These are phyloP conservation scores for Eucalyptus erythrocorys DNA, from an alignment of 345 rosid genomes.

Conservation along the genomic window DNA sequence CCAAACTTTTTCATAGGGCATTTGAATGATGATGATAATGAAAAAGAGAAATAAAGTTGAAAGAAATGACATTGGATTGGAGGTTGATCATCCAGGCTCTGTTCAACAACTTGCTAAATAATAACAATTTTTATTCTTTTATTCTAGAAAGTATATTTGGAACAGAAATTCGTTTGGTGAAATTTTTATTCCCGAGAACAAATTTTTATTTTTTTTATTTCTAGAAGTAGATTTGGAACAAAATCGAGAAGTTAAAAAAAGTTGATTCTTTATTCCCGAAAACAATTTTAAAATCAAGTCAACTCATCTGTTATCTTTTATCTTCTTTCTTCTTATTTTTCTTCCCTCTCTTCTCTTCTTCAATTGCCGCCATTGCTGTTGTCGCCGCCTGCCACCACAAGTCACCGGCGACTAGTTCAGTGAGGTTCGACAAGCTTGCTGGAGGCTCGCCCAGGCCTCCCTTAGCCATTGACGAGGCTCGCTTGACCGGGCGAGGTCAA, in stretches of 20 bases:
- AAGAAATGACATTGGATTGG: background rate
- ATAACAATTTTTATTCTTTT: rapidly evolving
- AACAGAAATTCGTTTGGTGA: rapidly evolving
- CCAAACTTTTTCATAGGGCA: too few species aligned
- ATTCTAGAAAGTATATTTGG: rapidly evolving
- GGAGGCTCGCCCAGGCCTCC: too few species aligned
- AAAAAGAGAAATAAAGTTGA: too few species aligned
- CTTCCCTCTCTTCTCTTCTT: too few species aligned
- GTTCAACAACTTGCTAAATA: rapidly evolving
- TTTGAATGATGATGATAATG: too few species aligned
- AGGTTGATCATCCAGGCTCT: too few species aligned
- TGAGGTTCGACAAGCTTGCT: rapidly evolving
- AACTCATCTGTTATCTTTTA: too few species aligned
- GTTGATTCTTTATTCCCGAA: rapidly evolving
- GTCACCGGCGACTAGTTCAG: rapidly evolving
- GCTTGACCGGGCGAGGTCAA: rapidly evolving
- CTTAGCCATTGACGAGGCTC: rapidly evolving
- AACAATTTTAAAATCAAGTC: rapidly evolving
- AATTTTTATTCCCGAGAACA: rapidly evolving
- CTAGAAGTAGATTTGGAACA: rapidly evolving
- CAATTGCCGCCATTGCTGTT: rapidly evolving
- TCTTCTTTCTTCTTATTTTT: rapidly evolving
- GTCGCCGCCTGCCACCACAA: rapidly evolving
- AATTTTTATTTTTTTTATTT: too few species aligned
- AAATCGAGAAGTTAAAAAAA: too few species aligned